A percentile compares a stretch with the other conserved stretches of the same genome.
Evolutionary conservation across 2,329 filamentous ascomycete species (phyloP).

Genomic region (Hypoxylon sp.): DNA sequence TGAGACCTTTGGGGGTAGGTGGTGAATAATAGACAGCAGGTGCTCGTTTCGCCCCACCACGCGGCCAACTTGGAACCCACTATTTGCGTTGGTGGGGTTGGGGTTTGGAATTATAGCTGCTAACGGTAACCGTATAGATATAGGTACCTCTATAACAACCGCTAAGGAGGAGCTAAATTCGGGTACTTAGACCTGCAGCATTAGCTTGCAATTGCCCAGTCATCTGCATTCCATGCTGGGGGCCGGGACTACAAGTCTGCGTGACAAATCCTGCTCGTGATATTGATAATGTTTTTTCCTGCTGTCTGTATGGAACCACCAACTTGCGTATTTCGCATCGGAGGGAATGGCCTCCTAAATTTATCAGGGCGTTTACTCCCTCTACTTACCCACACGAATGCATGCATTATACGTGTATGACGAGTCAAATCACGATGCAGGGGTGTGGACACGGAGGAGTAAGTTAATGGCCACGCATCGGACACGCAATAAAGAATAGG

Average conservation of each 20-base stretch:
- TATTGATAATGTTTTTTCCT: slow-evolving; percentile 15
- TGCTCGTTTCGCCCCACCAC: slow-evolving; percentile 35
- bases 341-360: slow-evolving; percentile 14
- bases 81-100: slow-evolving; percentile 20
- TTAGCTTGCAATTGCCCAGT: slow-evolving; percentile 36
- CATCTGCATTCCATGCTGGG: slow-evolving; percentile 33
- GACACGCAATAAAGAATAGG: slow-evolving; percentile 39
- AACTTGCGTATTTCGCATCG: slow-evolving; percentile 23
- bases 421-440: not conserved
- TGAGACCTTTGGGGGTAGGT: slow-evolving; percentile 18
- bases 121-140: not conserved
- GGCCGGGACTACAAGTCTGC: not conserved
- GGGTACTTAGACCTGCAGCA: slow-evolving; percentile 22
- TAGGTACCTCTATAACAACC: slow-evolving; percentile 27
- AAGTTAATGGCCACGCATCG: slow-evolving; percentile 24
- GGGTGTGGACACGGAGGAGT: slow-evolving; percentile 13
- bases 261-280: slow-evolving; percentile 41
- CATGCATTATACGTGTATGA: slow-evolving; percentile 4
- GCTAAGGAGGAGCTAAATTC: slow-evolving; percentile 28
- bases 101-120: not conserved
- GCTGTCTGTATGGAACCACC: slow-evolving; percentile 13
- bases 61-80: slow-evolving; percentile 23
- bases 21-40: slow-evolving; percentile 35
- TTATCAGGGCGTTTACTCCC: slow-evolving; percentile 8
- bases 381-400: not conserved